A percentile compares a stretch with the other conserved stretches of the same genome.
Conservation (phyloP, 768 basidiomycete species). For the Termitomyces sp. region DNA sequence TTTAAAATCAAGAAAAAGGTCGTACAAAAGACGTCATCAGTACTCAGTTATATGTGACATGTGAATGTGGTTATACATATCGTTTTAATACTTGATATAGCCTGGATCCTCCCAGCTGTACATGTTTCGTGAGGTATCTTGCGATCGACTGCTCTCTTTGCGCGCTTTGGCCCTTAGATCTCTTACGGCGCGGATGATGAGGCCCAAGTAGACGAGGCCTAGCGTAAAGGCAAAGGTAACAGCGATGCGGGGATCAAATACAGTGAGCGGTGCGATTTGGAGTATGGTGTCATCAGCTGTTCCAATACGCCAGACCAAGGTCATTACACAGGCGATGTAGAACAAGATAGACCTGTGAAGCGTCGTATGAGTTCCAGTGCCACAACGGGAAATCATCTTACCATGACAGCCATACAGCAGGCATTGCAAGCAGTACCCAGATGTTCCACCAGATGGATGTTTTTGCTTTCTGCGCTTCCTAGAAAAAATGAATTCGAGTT, state of each 20-base stretch:
- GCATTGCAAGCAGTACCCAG: slow-evolving; percentile 62
- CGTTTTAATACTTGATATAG: no score
- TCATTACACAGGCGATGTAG: slow-evolving; percentile 58
- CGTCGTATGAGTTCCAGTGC: background rate
- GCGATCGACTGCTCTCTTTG: no score
- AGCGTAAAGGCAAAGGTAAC: no score
- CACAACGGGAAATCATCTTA: slow-evolving; percentile 16
- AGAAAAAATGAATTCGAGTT: background rate
- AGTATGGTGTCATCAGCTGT: slow-evolving; percentile 30
- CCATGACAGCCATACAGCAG: slow-evolving; percentile 71
- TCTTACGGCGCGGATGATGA: no score
- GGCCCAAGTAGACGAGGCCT: no score
- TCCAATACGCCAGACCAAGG: slow-evolving; percentile 70
- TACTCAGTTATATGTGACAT: no score
- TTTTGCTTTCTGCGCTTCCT: slow-evolving; percentile 51
- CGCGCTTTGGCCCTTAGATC: no score
- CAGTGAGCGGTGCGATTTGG: slow-evolving; percentile 32
- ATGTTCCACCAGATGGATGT: slow-evolving; percentile 46
- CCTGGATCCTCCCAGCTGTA: no score
- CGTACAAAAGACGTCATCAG: no score
- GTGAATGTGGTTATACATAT: no score
- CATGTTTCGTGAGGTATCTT: no score
- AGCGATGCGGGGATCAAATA: slow-evolving; percentile 49
- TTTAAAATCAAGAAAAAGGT: no score
- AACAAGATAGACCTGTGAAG: slow-evolving; percentile 59